Percentiles rank a stretch among this genome's conserved stretches.
phyloP scores from a whole-genome alignment of 1,284 basidiomycete species.

The Trichosporon sp. region DNA sequence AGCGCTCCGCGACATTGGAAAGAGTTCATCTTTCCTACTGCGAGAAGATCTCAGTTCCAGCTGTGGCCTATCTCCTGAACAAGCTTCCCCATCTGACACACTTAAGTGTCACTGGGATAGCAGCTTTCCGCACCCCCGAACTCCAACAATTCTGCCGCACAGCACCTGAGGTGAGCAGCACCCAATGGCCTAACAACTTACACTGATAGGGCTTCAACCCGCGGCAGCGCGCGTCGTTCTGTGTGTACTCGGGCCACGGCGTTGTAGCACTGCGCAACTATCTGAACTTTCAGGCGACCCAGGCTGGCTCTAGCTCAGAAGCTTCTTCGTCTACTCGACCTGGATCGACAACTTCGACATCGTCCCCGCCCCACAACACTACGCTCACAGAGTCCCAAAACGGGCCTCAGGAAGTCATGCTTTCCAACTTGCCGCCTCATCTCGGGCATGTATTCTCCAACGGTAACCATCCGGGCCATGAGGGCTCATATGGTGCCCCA shows the following conservation, averaged over 20 bases:
- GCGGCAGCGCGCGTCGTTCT: constrained; percentile 87
- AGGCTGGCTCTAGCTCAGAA: constrained; percentile 2
- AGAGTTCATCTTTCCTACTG: constrained; percentile 97
- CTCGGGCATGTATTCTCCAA: not conserved
- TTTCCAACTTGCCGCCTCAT: not conserved
- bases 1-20: constrained; percentile 72
- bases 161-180: constrained; percentile 68
- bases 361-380: not conserved
- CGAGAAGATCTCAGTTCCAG: constrained; percentile 87
- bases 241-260: constrained; percentile 92
- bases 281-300: constrained; percentile 48
- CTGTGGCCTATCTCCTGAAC: constrained; percentile 84
- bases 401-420: not conserved
- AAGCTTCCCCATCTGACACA: constrained; percentile 85
- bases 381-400: not conserved
- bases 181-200: constrained; percentile 3
- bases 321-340: constrained; percentile 3
- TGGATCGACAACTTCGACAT: constrained; percentile 7
- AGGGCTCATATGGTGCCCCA: not conserved
- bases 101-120: constrained; percentile 92
- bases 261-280: constrained; percentile 77
- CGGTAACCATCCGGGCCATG: not conserved
- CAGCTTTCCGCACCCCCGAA: constrained; percentile 78
- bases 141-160: constrained; percentile 85
- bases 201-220: constrained; percentile 77